Conservation (phyloP, 352 stramenopile species). For the Phytophthora melonis region DNA sequence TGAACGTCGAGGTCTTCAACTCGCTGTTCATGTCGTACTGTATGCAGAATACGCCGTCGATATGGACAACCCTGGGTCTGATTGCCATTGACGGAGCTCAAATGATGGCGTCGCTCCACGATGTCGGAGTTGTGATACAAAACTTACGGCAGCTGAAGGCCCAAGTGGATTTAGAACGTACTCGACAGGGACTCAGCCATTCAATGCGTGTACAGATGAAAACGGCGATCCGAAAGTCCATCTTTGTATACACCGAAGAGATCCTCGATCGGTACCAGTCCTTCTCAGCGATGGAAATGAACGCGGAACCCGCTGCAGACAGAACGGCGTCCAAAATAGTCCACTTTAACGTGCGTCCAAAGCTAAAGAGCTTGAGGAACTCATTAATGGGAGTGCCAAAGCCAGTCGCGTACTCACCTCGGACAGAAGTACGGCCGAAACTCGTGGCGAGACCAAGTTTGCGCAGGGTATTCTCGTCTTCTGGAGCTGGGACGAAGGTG, state of each 20-base stretch:
- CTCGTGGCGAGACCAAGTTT: background rate
- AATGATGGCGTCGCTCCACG: constrained; percentile 23
- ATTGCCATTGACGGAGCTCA: constrained; percentile 35
- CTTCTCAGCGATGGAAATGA: background rate
- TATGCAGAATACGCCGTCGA: constrained; percentile 49
- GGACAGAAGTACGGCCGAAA: background rate
- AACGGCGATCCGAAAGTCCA: background rate
- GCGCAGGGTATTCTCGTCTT: background rate
- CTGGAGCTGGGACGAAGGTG: background rate
- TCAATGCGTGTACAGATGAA: background rate
- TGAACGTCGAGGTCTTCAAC: constrained; percentile 60
- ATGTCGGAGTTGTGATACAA: constrained; percentile 21
- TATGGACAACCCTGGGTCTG: constrained; percentile 34
- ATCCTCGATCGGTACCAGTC: constrained; percentile 24
- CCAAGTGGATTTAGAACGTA: constrained; percentile 2
- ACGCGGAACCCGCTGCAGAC: background rate
- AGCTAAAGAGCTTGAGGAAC: constrained; percentile 1
- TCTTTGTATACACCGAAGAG: constrained; percentile 16
- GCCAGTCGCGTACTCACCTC: constrained; percentile 2
- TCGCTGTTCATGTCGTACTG: constrained; percentile 53
- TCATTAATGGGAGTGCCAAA: background rate
- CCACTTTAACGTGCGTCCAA: background rate
- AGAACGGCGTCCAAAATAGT: background rate
- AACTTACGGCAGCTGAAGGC: constrained; percentile 17
- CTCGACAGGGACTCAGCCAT: background rate